Conservation (phyloP, 495 filamentous ascomycete species). For the Penicillium lividum region DNA sequence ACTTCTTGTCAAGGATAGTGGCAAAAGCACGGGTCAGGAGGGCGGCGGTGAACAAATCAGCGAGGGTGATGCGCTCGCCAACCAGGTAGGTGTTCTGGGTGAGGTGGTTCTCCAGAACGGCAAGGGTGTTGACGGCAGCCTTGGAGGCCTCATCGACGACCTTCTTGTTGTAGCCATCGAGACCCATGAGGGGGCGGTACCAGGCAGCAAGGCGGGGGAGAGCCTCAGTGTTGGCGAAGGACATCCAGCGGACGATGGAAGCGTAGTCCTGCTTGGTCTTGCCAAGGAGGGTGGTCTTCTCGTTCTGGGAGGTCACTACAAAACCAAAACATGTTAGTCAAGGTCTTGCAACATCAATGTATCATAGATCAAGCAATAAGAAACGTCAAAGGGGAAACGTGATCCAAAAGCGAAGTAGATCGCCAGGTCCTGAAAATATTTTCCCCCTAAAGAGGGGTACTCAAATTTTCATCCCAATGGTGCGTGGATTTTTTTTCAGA, state of each 20-base stretch:
- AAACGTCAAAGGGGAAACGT: slow-evolving; percentile 7
- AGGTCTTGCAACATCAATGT: slow-evolving; percentile 18
- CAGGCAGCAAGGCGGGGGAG: slow-evolving; percentile 72
- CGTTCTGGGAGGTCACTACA: slow-evolving; percentile 96
- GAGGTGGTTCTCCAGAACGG: slow-evolving; percentile 82
- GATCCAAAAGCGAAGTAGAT: slow-evolving; percentile 6
- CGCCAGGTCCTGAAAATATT: slow-evolving; percentile 21
- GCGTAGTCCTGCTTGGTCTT: slow-evolving; percentile 99
- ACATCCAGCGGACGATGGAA: slow-evolving; percentile 96
- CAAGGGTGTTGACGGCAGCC: slow-evolving; percentile 62
- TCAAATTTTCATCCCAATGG: slow-evolving; percentile 20
- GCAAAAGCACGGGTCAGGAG: slow-evolving; percentile 53
- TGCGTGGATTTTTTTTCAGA: slow-evolving; percentile 49
- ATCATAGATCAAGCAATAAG: slow-evolving; percentile 22
- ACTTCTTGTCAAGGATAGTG: slow-evolving; percentile 31
- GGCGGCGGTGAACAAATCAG: slow-evolving; percentile 81
- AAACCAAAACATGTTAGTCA: slow-evolving; percentile 31
- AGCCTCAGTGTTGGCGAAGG: slow-evolving; percentile 84
- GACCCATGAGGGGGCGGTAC: slow-evolving; percentile 86
- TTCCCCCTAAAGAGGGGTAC: slow-evolving; percentile 38
- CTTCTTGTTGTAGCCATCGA: slow-evolving; percentile 96
- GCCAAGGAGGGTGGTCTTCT: slow-evolving; percentile 97
- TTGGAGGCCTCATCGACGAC: slow-evolving; percentile 75
- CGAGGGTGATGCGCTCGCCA: slow-evolving; percentile 94
- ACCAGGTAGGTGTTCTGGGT: slow-evolving; percentile 94